Evolutionary conservation across 345 rosid genomes (phyloP).

Genomic region (Gossypium anomalum): DNA sequence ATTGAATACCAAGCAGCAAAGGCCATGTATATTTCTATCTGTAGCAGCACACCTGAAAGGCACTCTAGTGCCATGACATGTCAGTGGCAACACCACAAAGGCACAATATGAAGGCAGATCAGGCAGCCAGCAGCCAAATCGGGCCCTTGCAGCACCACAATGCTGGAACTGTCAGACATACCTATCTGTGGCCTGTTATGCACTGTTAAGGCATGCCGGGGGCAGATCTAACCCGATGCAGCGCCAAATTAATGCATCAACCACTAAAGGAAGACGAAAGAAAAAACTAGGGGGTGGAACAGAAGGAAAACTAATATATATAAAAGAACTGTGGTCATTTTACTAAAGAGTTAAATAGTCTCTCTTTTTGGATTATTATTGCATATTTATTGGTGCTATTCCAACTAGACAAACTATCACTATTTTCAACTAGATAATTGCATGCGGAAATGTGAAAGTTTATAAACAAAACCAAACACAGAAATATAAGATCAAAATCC

Average conservation of each 20-base stretch:
- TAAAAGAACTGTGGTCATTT: background rate
- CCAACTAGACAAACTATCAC: conserved; percentile 4
- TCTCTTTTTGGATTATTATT: background rate
- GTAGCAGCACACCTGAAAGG: background rate
- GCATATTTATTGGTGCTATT: background rate
- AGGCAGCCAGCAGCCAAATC: background rate
- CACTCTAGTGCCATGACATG: background rate
- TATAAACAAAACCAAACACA: background rate
- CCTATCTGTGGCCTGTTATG: background rate
- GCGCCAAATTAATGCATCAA: background rate
- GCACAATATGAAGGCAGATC: background rate
- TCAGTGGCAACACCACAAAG: background rate
- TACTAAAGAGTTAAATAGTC: background rate
- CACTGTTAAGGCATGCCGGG: background rate
- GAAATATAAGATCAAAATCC: background rate
- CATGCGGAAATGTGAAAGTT: background rate
- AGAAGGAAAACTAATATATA: background rate
- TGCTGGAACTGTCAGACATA: background rate
- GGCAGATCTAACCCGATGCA: background rate
- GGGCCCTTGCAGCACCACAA: background rate
- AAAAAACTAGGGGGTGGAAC: background rate
- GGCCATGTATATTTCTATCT: background rate
- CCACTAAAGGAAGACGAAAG: background rate
- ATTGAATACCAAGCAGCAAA: background rate
- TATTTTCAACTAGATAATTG: background rate